Evolutionary conservation across 1,284 basidiomycete genomes (phyloP).

Genomic region (Trichosporon ovoides): DNA sequence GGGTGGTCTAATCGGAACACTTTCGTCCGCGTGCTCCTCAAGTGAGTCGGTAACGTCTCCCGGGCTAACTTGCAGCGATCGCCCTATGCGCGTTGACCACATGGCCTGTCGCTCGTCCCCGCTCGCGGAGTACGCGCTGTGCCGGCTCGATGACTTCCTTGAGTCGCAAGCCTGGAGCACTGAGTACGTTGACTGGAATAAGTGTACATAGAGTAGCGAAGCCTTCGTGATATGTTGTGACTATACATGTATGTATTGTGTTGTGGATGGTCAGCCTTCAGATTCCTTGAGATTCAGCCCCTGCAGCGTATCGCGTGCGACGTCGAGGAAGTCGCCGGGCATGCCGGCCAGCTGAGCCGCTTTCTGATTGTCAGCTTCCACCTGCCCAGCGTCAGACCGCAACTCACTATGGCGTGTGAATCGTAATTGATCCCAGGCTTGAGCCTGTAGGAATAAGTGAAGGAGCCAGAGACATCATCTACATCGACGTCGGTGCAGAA

Average conservation of each 20-base stretch:
- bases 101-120: slow-evolving; percentile 59
- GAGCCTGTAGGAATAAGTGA: slow-evolving; percentile 77
- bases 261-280: background rate
- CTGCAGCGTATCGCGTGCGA: slow-evolving; percentile 29
- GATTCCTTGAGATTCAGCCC: slow-evolving; percentile 1
- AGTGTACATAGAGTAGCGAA: background rate
- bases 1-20: slow-evolving; percentile 29
- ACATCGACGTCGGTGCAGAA: slow-evolving; percentile 86
- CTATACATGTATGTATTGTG: background rate
- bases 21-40: slow-evolving; percentile 41
- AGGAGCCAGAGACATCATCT: slow-evolving; percentile 65
- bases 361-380: slow-evolving; percentile 43
- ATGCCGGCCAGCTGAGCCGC: slow-evolving; percentile 84
- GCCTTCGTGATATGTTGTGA: background rate
- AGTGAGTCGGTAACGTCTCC: slow-evolving; percentile 28
- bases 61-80: slow-evolving; percentile 23
- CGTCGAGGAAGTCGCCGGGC: slow-evolving; percentile 53
- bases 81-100: slow-evolving; percentile 28
- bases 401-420: slow-evolving; percentile 75
- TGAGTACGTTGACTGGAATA: slow-evolving; percentile 54
- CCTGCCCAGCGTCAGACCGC: background rate
- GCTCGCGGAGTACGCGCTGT: slow-evolving; percentile 57
- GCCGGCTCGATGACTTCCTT: slow-evolving; percentile 62
- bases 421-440: slow-evolving; percentile 79
- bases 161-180: slow-evolving; percentile 64